A percentile compares a stretch with the other conserved stretches of the same genome.
Evolutionary conservation across 2,329 filamentous ascomycete genomes (phyloP).

Genomic region (Aureobasidium namibiae): DNA sequence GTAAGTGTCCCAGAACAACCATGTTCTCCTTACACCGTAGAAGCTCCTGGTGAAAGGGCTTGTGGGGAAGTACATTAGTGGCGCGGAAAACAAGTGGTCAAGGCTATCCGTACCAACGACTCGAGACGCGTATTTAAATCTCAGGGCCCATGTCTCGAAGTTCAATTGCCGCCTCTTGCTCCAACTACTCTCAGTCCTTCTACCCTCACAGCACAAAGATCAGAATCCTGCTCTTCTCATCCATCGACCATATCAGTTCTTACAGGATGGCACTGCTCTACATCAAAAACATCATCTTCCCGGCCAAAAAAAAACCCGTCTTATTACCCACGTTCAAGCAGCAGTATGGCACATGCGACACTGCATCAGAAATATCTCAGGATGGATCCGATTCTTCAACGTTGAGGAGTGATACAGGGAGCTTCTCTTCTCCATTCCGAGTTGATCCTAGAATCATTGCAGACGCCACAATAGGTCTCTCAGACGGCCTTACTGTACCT

Average conservation of each 20-base stretch:
- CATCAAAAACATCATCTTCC: slow-evolving; percentile 2
- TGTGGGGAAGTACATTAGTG: slow-evolving; percentile 1
- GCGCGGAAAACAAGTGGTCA: slow-evolving; percentile 5
- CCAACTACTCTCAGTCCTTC: neutral
- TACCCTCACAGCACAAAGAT: neutral
- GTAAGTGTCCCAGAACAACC: neutral
- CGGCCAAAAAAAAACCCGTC: neutral
- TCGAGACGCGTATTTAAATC: neutral
- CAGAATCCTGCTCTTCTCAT: neutral
- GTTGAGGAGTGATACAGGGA: neutral
- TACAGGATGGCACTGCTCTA: slow-evolving; percentile 3
- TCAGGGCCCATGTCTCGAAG: neutral
- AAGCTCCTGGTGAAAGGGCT: neutral
- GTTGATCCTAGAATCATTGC: slow-evolving; percentile 36
- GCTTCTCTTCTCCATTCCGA: neutral
- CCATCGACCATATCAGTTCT: neutral
- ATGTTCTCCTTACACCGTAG: neutral
- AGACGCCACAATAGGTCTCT: slow-evolving; percentile 35
- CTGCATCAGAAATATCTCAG: neutral
- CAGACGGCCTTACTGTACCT: slow-evolving; percentile 36
- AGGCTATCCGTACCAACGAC: neutral
- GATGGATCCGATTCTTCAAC: neutral
- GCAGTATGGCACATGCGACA: slow-evolving; percentile 5
- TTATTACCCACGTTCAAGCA: slow-evolving; percentile 2
- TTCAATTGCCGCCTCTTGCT: neutral